Conservation (phyloP, 495 filamentous ascomycete species). For the Tuber calosporum region DNA sequence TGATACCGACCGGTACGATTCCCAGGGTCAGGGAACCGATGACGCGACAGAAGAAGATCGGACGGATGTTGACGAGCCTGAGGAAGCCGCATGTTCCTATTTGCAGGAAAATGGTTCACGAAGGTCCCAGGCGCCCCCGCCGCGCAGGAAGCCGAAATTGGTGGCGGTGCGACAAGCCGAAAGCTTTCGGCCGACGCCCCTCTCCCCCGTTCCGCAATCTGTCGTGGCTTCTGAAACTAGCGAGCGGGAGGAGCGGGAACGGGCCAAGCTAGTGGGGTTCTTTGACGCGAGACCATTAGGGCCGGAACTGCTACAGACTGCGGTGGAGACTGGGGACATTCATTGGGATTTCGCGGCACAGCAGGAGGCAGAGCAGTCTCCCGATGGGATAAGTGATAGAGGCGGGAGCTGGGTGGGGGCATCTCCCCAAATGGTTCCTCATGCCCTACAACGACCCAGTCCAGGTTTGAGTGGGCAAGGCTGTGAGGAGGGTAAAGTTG, state of each 20-base stretch:
- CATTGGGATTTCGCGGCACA: neutral
- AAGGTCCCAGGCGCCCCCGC: neutral
- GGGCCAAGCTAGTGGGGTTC: neutral
- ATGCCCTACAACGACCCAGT: neutral
- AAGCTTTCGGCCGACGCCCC: neutral
- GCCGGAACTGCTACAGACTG: neutral
- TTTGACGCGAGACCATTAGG: neutral
- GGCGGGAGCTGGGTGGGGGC: neutral
- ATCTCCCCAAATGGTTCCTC: neutral
- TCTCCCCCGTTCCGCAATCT: neutral
- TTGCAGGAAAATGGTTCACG: neutral
- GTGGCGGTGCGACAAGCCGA: neutral
- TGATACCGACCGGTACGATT: neutral
- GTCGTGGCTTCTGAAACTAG: neutral
- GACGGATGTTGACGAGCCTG: neutral
- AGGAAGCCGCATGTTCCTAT: neutral
- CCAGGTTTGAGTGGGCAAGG: neutral
- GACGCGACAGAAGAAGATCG: neutral
- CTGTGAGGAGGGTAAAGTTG: neutral
- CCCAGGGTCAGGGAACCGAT: neutral
- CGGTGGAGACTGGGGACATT: neutral
- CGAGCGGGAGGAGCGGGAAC: neutral
- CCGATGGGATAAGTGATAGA: neutral
- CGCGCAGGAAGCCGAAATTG: neutral
- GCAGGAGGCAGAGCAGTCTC: neutral